Percentiles rank a stretch among this genome's conserved stretches.
Conservation (phyloP, 2,329 filamentous ascomycete species). For the Pseudodiploospora longispora region DNA sequence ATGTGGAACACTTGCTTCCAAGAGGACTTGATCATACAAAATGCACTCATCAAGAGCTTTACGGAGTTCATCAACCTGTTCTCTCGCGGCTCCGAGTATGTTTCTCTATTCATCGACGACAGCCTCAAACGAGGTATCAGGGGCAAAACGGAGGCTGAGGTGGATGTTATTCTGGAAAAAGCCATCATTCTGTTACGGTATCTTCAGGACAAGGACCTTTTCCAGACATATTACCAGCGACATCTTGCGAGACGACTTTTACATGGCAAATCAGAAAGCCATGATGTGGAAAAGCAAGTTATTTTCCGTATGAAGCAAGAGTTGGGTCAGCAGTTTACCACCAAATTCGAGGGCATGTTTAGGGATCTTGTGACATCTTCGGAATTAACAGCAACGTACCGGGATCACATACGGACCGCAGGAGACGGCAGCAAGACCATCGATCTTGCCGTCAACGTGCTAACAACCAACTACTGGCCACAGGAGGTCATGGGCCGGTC, state of each 20-base stretch:
- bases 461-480: constrained; percentile 94
- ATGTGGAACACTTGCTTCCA: constrained; percentile 68
- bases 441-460: constrained; percentile 74
- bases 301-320: constrained; percentile 96
- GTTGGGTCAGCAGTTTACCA: constrained; percentile 86
- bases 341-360: constrained; percentile 95
- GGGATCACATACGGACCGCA: constrained; percentile 51
- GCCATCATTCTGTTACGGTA: constrained; percentile 84
- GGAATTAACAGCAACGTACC: constrained; percentile 73
- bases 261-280: constrained; percentile 81
- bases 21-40: constrained; percentile 69
- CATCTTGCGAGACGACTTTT: constrained; percentile 83
- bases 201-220: constrained; percentile 84
- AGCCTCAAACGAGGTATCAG: constrained; percentile 91
- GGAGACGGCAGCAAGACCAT: constrained; percentile 45
- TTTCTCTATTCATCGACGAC: constrained; percentile 95
- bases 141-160: constrained; percentile 81
- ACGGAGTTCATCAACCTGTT: constrained; percentile 93
- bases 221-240: constrained; percentile 97
- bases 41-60: constrained; percentile 78
- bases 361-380: constrained; percentile 86
- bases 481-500: constrained; percentile 71
- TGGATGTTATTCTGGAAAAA: constrained; percentile 78
- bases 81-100: constrained; percentile 74
- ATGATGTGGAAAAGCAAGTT: constrained; percentile 91